phyloP scores from a whole-genome alignment of 2,329 filamentous ascomycete species.

The Hymenoscyphus albidus region DNA sequence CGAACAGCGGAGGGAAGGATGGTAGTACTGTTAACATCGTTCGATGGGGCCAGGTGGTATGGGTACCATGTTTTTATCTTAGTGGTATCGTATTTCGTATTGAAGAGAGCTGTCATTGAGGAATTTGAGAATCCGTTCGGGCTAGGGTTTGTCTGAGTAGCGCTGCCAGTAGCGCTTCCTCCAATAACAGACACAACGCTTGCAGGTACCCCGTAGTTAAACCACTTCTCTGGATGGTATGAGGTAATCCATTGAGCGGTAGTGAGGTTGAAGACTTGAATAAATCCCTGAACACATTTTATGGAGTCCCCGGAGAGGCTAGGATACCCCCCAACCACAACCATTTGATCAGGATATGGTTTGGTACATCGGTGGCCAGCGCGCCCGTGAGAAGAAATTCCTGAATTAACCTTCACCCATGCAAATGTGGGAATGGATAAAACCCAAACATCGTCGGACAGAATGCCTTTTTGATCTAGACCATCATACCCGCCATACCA shows the following conservation, averaged over 20 bases:
- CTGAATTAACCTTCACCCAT: conserved; percentile 62
- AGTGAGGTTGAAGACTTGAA: conserved; percentile 70
- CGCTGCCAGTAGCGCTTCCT: conserved; percentile 55
- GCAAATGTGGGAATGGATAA: conserved; percentile 68
- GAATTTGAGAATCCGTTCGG: conserved; percentile 52
- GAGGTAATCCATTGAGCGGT: conserved; percentile 63
- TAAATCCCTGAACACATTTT: conserved; percentile 47
- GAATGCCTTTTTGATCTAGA: conserved; percentile 40
- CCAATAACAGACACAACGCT: conserved; percentile 58
- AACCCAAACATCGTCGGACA: conserved; percentile 72
- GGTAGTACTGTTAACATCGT: conserved; percentile 14
- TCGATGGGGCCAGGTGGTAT: conserved; percentile 40
- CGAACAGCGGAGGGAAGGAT: conserved; percentile 12
- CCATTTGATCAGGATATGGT: conserved; percentile 66
- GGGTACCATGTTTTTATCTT: conserved; percentile 60
- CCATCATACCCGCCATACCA: conserved; percentile 72
- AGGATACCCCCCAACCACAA: conserved; percentile 64
- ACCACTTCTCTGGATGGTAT: conserved; percentile 62
- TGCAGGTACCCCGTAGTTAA: conserved; percentile 63
- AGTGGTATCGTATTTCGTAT: conserved; percentile 48
- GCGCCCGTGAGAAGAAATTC: conserved; percentile 49
- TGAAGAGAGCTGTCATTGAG: conserved; percentile 51
- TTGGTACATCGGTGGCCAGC: conserved; percentile 68
- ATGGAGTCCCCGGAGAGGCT: conserved; percentile 29
- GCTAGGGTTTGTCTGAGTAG: conserved; percentile 60